These are phyloP conservation scores for Boletus rex-veris DNA, from an alignment of 768 basidiomycete species.

Conservation along the genomic window DNA sequence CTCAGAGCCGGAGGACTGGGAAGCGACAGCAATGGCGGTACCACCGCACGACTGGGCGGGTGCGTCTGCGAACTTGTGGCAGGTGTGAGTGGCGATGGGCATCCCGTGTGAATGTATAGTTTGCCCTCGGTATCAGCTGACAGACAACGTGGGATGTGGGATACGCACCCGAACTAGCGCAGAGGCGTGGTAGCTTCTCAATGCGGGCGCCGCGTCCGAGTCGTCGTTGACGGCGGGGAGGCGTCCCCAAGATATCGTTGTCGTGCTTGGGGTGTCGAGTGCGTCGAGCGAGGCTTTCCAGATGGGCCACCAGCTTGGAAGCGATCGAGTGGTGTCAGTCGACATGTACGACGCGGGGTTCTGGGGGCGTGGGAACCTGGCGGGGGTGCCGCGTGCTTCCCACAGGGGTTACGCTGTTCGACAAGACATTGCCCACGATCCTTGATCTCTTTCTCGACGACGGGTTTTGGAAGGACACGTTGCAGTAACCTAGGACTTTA, in stretches of 20 bases:
- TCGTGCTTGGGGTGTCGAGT: conserved; percentile 4
- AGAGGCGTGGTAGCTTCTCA: conserved; percentile 38
- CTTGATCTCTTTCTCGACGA: conserved; percentile 27
- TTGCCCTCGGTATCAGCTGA: too few relatives aligned
- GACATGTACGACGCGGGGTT: background rate
- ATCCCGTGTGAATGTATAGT: conserved; percentile 39
- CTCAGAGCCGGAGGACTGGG: conserved; percentile 9
- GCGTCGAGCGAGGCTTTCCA: too few relatives aligned
- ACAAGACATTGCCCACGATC: conserved; percentile 6
- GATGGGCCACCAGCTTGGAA: too few relatives aligned
- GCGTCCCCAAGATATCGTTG: conserved; percentile 29
- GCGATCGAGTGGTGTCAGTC: conserved; percentile 35
- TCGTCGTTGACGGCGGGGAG: conserved; percentile 26
- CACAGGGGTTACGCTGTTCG: too few relatives aligned
- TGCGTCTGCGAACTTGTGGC: conserved; percentile 35
- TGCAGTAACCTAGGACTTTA: conserved; percentile 60
- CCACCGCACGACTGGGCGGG: conserved; percentile 41
- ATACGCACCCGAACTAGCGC: conserved; percentile 27
- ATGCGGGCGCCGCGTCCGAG: conserved; percentile 26
- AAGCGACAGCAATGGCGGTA: conserved; percentile 34
- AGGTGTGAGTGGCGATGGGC: conserved; percentile 30
- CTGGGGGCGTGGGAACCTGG: too few relatives aligned
- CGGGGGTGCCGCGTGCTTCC: too few relatives aligned
- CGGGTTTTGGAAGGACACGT: conserved; percentile 49
- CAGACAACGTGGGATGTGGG: background rate